Conservation (phyloP, 1,284 basidiomycete genomes). For the Leccinum pallidistipes region DNA sequence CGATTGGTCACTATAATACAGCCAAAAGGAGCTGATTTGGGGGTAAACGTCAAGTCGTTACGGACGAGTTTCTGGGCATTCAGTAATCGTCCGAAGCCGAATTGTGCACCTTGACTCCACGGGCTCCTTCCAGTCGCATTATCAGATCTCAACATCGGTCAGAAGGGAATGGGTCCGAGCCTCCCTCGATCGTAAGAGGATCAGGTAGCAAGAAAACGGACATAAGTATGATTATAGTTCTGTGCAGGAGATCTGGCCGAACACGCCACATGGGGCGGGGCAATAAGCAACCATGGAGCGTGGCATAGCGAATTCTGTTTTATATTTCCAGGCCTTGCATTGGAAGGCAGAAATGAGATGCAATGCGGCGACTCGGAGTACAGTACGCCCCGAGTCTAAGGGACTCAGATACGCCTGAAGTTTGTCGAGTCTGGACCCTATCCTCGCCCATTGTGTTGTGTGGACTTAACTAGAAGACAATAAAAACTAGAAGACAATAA, state of each 20-base stretch:
- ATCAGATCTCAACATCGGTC: background rate
- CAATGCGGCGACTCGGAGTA: background rate
- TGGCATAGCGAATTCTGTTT: background rate
- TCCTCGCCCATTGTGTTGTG: background rate
- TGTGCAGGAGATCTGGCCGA: background rate
- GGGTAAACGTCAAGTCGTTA: background rate
- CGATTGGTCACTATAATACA: background rate
- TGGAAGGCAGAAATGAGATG: conserved; percentile 5
- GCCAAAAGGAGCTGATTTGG: background rate
- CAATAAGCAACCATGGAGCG: background rate
- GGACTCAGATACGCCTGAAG: background rate
- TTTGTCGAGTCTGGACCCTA: background rate
- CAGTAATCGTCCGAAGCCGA: background rate
- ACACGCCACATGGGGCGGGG: no score
- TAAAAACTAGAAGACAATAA: no score
- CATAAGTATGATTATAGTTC: background rate
- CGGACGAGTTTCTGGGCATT: background rate
- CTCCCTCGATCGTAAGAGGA: background rate
- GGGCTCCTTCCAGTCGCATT: no score
- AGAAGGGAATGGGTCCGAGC: background rate
- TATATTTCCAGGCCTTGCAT: background rate
- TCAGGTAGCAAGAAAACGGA: background rate
- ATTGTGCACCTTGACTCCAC: background rate
- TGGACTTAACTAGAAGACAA: background rate
- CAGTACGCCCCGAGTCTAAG: conserved; percentile 1